A percentile compares a stretch with the other conserved stretches of the same genome.
These are phyloP conservation scores for Podospora sp. DNA, from an alignment of 495 filamentous ascomycete species.

Conservation along the genomic window DNA sequence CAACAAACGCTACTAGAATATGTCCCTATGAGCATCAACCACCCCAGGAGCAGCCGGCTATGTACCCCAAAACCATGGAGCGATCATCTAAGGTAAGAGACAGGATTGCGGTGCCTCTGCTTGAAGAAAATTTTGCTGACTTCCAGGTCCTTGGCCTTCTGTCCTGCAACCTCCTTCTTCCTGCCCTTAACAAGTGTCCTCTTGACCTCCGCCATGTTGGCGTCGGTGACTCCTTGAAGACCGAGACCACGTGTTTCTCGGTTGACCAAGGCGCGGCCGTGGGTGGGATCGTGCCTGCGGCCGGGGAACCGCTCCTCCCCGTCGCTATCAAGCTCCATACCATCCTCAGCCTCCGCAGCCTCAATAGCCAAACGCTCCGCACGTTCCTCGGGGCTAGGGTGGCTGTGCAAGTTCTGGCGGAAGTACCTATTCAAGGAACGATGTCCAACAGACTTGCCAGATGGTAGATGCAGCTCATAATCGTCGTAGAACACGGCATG, in stretches of 20 bases:
- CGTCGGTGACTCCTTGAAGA: conserved; percentile 20
- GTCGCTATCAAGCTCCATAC: conserved; percentile 35
- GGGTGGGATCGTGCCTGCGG: conserved; percentile 10
- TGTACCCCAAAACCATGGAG: neutral
- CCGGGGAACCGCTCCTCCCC: conserved; percentile 14
- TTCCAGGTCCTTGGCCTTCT: conserved; percentile 23
- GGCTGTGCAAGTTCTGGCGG: conserved; percentile 86
- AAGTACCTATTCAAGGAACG: conserved; percentile 83
- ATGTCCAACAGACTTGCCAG: conserved; percentile 87
- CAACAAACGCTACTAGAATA: neutral
- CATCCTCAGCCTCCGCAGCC: conserved; percentile 35
- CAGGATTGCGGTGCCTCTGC: conserved; percentile 35
- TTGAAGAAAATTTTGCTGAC: conserved; percentile 34
- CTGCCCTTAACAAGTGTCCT: conserved; percentile 30
- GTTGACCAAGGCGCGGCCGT: conserved; percentile 29
- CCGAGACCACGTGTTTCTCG: conserved; percentile 34
- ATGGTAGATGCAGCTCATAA: conserved; percentile 91
- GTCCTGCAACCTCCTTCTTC: conserved; percentile 31
- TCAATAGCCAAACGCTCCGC: conserved; percentile 59
- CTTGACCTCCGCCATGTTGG: conserved; percentile 20
- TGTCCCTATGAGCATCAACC: neutral
- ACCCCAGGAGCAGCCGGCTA: neutral
- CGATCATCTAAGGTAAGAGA: conserved; percentile 32
- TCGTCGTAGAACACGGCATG: conserved; percentile 84
- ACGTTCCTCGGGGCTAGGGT: conserved; percentile 72